Base-by-base conservation (phyloP, 208 protist species). In the Sergeia podlipaevii region DNA sequence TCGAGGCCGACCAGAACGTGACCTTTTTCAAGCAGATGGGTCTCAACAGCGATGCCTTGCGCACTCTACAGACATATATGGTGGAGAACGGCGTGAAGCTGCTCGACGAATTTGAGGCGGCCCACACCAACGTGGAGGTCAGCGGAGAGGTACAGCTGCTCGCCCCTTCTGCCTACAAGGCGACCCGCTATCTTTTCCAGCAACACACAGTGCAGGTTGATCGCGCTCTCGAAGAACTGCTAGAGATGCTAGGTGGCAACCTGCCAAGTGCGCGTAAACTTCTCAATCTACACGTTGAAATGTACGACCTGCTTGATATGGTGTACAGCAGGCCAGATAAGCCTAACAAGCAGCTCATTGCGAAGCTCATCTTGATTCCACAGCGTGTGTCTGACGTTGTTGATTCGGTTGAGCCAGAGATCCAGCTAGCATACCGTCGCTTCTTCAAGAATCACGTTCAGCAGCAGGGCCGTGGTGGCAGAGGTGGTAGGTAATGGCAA, bases 191-290 rank as follows among this genome's bases (percentile, higher is more conserved):
- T 59, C 72, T 95, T 30, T 92, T 92, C 54, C 67, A 57, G 61
- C 84, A 88, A 63, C 88, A 95, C 71, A 91, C 72, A 2, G 34
- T 67, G 18, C 80, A 95, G 52, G 84, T 91, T 3, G 81, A 92
- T 38, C 29, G 68, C n/a, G 84, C 80, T 13, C 66, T 91, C 43
- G 68, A 62, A 27, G 77, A 88, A 57, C 65, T 95, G 36, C 71
- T 80, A 52, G 73, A 80, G 38, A 56, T 44, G 34, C 82, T 89
- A 67, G 75, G 77, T 13, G 54, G 48, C 26, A 77, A 62, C 47
- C 67, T 95, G 36, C 74, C 80, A 2, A 91, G 78, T 43, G 76
- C 69, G 24, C 76, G 80, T 46, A 89, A 89, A 55, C 68, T 95
- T 8, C 49, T 91, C 18, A 89, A 89, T 54, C 62, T 88, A 41